phyloP scores from a whole-genome alignment of 2,329 filamentous ascomycete genomes.

The Pseudogymnoascus destructans region DNA sequence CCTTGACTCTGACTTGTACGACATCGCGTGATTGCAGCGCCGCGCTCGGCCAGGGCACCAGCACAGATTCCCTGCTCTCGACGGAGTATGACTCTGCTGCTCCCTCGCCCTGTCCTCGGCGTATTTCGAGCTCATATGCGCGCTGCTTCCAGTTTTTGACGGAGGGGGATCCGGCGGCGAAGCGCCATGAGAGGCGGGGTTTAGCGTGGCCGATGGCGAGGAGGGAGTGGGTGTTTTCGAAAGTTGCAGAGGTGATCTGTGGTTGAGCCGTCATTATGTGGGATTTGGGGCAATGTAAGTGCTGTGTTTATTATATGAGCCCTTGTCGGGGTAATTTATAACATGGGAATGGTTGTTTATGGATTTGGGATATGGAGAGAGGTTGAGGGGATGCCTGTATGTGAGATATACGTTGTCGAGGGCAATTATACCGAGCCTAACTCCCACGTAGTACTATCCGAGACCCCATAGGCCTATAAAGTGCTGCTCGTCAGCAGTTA shows the following conservation, averaged over 20 bases:
- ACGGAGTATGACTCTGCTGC: not conserved
- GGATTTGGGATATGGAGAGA: not conserved
- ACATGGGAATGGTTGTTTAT: not conserved
- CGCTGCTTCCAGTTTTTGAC: not conserved
- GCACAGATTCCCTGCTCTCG: conserved; percentile 23
- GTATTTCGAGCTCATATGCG: not conserved
- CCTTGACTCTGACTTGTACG: not conserved
- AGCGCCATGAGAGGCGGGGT: conserved; percentile 1
- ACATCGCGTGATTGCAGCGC: conserved; percentile 18
- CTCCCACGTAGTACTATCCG: not conserved
- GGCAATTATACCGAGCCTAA: not conserved
- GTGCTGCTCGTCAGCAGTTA: not conserved
- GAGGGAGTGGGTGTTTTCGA: not conserved
- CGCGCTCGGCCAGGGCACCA: conserved; percentile 31
- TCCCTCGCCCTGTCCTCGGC: not conserved
- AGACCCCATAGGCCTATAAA: not conserved
- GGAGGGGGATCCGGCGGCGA: not conserved
- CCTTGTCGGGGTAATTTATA: not conserved
- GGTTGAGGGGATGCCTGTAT: not conserved
- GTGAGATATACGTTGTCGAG: not conserved
- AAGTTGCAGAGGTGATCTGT: not conserved
- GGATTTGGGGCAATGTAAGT: not conserved
- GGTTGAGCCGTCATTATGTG: not conserved
- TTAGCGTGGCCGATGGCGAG: conserved; percentile 1
- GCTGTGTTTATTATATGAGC: not conserved